Evolutionary conservation across 768 basidiomycete species (phyloP), one percentile per base, ranked within the genome.

Genomic region (Serpula lacrymans): DNA sequence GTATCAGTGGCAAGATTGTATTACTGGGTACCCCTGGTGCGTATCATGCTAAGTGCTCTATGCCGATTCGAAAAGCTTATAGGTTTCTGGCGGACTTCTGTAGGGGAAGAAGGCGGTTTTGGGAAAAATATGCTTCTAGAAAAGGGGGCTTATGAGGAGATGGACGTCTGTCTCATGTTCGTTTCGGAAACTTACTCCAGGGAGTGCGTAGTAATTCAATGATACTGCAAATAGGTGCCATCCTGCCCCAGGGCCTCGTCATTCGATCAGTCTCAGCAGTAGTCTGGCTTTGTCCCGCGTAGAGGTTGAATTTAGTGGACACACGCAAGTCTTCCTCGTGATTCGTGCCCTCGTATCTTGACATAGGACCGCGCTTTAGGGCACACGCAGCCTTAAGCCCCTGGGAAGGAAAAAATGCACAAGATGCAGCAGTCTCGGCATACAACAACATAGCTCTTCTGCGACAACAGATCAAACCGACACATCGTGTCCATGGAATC

Each of bases 391-490:
- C 80, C 2, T 67, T 80, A 11, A 80, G 80, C 13, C 85, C 85
- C 16, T 87, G 84, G 84, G 82, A 86, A 54, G 86, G 84, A 2
- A 71, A 66, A 43, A 88, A 88, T 49, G 82, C 85, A 2, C 63
- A 86, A 10, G 87, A 90, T 54, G 87, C 88, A 1, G 85, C 84
- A 8, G 80, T 87, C 3, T 66, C 85, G 6, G 80, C 82, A 9
- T 88, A 89, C 54, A 81, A 74, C 39, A 82, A 80, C 43, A 78
- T 90, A 14, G 77, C 83, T 0, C 75, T 77, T 8, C 70, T 91
- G 14, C 74, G 88, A 5, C 88, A 91, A 57, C 87, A 90, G 52
- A 65, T 88, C 10, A 68, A 71, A 38, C 86, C 87, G 0, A 78
- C 77, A 0, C 74, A 81, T 45, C 77, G 85, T 32, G 75, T 88